Base-by-base conservation (phyloP, 306 rosid species). In the Cucumis melo region DNA sequence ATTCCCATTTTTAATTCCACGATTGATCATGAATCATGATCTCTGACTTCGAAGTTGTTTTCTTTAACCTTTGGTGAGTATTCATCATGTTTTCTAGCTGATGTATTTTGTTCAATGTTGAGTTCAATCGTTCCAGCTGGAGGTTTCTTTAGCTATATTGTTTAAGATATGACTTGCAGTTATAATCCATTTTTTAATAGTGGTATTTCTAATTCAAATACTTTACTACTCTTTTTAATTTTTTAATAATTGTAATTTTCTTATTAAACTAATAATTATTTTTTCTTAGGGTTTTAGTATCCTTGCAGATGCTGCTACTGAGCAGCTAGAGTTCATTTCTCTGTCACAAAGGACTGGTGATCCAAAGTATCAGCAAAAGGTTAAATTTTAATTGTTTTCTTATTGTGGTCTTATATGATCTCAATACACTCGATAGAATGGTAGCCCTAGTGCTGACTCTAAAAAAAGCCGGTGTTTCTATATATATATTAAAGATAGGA, bases 291-390 rank as follows among this genome's bases (percentile, higher is more conserved):
- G 99, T 79, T 80, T 85, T 72, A 95, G 99, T 80, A 82, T 95
- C 77, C 79, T 95, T 83, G 99, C 99, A 68, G 98, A 95, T 88
- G 87, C 98, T 64, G 99, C 96, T 75, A 92, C 99, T 29, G 99
- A 95, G 84, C 99, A 95, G 84, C 88, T 95, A 78, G 99, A 95
- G 81, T 95, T 95, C 81, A 95, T 95, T 87, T 96, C 83, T 85
- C 89, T 92, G 81, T 95, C 99, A 79, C 96, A 95, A 84, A 88
- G 99, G 81, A 95, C 98, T 17, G 99, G 99, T 65, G 98, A 95
- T 61, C 92, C 87, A 1, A 92, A 90, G 87, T 95, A 95, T 85
- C 97, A 90, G 86, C 87, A 80, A 86, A 95, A 90, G 99, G 99
- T 95, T 42, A 21, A 41, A 75, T 68, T 54, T 67, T 50, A 41